A percentile compares a stretch with the other conserved stretches of the same genome.
Conservation (phyloP, 306 rosid genomes). For the Castanospermum australe region DNA sequence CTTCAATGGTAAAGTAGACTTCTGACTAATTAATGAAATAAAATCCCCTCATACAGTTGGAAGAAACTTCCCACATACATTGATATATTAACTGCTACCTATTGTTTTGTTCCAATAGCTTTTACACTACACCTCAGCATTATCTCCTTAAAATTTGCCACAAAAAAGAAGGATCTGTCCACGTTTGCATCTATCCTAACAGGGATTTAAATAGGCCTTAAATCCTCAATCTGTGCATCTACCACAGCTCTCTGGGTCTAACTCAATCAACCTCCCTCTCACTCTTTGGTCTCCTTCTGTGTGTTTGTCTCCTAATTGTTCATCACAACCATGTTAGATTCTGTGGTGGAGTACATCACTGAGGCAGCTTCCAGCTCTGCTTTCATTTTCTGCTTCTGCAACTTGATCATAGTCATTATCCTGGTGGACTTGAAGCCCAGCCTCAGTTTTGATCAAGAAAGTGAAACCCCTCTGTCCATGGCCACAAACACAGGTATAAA, state of each 20-base stretch:
- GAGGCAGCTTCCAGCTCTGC: slow-evolving; percentile 59
- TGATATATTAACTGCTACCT: neutral
- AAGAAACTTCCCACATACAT: slow-evolving; percentile 37
- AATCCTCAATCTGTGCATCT: neutral
- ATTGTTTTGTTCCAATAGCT: slow-evolving; percentile 26
- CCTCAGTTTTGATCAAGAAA: slow-evolving; percentile 24
- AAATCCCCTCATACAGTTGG: slow-evolving; percentile 22
- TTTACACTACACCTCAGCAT: slow-evolving; percentile 33
- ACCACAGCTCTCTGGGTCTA: neutral
- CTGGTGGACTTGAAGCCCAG: slow-evolving; percentile 47
- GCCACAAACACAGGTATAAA: neutral
- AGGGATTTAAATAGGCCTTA: slow-evolving; percentile 26
- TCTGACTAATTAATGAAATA: neutral
- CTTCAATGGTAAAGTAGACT: neutral
- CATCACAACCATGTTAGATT: slow-evolving; percentile 46
- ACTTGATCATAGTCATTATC: slow-evolving; percentile 58
- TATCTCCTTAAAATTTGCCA: slow-evolving; percentile 16
- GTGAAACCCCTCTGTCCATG: slow-evolving; percentile 16
- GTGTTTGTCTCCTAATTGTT: neutral
- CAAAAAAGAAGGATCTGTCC: slow-evolving; percentile 28
- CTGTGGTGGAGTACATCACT: slow-evolving; percentile 39
- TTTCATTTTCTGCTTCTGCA: slow-evolving; percentile 61
- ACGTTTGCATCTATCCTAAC: slow-evolving; percentile 33
- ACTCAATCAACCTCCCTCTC: neutral
- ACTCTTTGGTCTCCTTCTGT: neutral